Evolutionary conservation across 2,329 filamentous ascomycete genomes (phyloP), one percentile per base, ranked within the genome.

Genomic region (Nemania bipapillata): DNA sequence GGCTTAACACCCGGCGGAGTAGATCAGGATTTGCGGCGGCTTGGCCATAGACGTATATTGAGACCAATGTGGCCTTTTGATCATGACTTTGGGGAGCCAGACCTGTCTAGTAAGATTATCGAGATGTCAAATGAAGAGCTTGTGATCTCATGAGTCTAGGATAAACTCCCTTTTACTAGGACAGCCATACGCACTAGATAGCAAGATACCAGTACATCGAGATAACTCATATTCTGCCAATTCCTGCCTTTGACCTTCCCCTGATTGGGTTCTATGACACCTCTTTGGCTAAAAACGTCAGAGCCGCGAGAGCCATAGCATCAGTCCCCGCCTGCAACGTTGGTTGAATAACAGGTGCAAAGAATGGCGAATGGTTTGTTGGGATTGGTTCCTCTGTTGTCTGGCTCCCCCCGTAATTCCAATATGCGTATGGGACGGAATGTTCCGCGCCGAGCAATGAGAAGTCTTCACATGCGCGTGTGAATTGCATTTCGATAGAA

Each of bases 1-100:
- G 85, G 79, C 0, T 77, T 87, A 17, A 87, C 85, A 0, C 85
- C 85, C 0, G 85, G 85, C 0, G 85, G 85, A 8, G 85, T 87
- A 9, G 84, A 87, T 71, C 85, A 87, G 73, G 82, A 87, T 65
- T 74, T 87, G 12, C 72, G 78, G 64, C 78, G 84, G 11, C 76
- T 87, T 4, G 85, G 83, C 0, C 84, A 87, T 74, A 78, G 76
- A 52, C 79, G 81, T 1, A 86, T 87, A 28, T 75, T 74, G 9
- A 79, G 85, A 24, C 86, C 85, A 0, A 86, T 86, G 83, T 84
- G 74, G 77, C 76, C 83, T 0, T 83, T 83, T 66, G 82, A 84
- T 61, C 76, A 74, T 24, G 68, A 70, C 0, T 82, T 83, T 45
- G 53, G 74, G 15, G 66, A 75, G 11, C 81, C 81, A 0, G 74